phyloP scores from a whole-genome alignment of 2,329 filamentous ascomycete species.

The Fusarium phyllophilum region DNA sequence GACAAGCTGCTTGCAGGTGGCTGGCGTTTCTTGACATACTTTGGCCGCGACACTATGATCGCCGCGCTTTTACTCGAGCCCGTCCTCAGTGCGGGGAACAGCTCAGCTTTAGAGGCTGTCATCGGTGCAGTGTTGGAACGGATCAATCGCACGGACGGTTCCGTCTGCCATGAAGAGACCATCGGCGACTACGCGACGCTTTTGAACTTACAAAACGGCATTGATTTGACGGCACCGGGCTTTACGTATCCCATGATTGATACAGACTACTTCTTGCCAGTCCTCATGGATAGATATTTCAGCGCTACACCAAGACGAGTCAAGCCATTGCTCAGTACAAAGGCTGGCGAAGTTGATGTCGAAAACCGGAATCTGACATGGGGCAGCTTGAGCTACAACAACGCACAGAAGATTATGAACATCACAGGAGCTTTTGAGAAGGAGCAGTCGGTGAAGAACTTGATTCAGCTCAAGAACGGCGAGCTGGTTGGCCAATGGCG shows the following conservation, averaged over 20 bases:
- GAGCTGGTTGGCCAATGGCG: conserved; percentile 71
- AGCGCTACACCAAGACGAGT: conserved; percentile 53
- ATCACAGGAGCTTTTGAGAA: conserved; percentile 64
- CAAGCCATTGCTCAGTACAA: conserved; percentile 51
- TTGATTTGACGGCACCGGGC: conserved; percentile 60
- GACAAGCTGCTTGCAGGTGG: conserved; percentile 71
- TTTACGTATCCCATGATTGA: conserved; percentile 73
- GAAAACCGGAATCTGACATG: conserved; percentile 65
- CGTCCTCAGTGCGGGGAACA: conserved; percentile 65
- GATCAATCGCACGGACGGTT: conserved; percentile 68
- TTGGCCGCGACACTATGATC: conserved; percentile 73
- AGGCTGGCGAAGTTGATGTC: conserved; percentile 57
- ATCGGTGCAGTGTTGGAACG: conserved; percentile 70
- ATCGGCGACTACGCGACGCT: conserved; percentile 73
- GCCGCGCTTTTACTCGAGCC: conserved; percentile 66
- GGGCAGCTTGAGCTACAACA: conserved; percentile 60
- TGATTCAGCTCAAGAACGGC: conserved; percentile 66
- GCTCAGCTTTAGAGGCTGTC: conserved; percentile 68
- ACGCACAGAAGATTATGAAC: conserved; percentile 68
- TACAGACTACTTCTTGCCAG: conserved; percentile 69
- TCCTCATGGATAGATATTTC: conserved; percentile 69
- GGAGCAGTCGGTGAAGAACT: conserved; percentile 61
- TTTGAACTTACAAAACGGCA: conserved; percentile 63
- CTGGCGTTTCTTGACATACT: conserved; percentile 75
- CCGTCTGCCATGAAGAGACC: conserved; percentile 72